phyloP scores from a whole-genome alignment of 2,329 filamentous ascomycete genomes.

The Pseudocercospora cruenta region DNA sequence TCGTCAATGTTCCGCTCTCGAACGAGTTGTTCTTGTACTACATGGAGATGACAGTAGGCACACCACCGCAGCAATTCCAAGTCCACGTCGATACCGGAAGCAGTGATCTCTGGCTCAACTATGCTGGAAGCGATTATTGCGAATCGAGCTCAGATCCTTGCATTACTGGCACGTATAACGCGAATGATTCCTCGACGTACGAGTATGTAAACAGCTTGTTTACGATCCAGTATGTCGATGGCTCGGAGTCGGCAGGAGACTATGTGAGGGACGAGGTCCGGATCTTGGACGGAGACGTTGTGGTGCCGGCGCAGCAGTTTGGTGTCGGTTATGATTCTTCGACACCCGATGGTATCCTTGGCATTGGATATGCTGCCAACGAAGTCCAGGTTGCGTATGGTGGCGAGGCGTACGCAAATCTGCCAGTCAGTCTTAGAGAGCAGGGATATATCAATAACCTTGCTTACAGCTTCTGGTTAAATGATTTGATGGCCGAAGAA shows the following conservation, averaged over 20 bases:
- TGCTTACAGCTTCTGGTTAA: constrained; percentile 70
- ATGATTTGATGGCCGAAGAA: constrained; percentile 61
- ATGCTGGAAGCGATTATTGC: constrained; percentile 64
- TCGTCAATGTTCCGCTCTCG: constrained; percentile 49
- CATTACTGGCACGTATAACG: constrained; percentile 66
- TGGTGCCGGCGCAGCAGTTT: constrained; percentile 65
- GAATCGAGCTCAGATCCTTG: constrained; percentile 54
- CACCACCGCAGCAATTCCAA: constrained; percentile 57
- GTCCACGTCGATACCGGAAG: constrained; percentile 66
- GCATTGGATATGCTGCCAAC: constrained; percentile 78
- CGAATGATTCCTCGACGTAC: constrained; percentile 76
- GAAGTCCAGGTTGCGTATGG: constrained; percentile 71
- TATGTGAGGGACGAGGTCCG: constrained; percentile 75
- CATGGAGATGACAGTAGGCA: constrained; percentile 61
- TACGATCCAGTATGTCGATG: constrained; percentile 86
- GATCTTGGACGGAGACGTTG: constrained; percentile 55
- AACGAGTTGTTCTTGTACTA: constrained; percentile 64
- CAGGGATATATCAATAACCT: constrained; percentile 65
- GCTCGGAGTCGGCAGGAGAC: constrained; percentile 73
- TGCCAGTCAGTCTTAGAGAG: constrained; percentile 68
- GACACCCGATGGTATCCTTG: constrained; percentile 72
- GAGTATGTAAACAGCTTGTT: constrained; percentile 72
- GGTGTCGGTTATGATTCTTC: constrained; percentile 69
- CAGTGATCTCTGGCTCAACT: constrained; percentile 70
- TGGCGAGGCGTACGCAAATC: constrained; percentile 59